A percentile compares a stretch with the other conserved stretches of the same genome.
Conservation (phyloP, 176 grass and related monocot species). For the Oryza australiensis region DNA sequence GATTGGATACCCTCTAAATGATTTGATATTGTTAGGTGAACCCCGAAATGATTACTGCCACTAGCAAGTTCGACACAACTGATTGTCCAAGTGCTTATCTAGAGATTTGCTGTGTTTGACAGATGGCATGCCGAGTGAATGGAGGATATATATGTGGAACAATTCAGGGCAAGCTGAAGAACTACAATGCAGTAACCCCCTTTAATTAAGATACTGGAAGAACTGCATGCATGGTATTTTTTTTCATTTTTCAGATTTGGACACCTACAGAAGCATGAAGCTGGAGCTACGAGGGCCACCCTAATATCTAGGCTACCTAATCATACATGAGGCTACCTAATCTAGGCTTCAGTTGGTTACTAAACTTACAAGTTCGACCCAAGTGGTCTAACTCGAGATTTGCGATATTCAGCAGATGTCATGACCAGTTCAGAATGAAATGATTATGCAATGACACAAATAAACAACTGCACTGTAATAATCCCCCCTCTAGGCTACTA, state of each 20-base stretch:
- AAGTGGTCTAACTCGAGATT: neutral
- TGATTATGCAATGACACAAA: neutral
- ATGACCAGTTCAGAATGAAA: neutral
- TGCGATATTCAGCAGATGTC: neutral
- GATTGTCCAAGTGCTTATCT: neutral
- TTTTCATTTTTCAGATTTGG: neutral
- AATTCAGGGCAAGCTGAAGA: neutral
- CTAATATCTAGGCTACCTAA: too few relatives aligned
- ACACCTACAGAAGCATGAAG: neutral
- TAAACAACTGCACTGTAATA: neutral
- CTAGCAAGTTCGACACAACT: neutral
- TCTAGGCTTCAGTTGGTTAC: neutral
- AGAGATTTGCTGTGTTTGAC: neutral
- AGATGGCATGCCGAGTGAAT: neutral
- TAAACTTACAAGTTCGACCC: neutral
- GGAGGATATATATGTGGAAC: neutral
- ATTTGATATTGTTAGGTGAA: neutral
- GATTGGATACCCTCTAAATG: neutral
- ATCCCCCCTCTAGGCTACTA: too few relatives aligned
- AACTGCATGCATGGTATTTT: neutral
- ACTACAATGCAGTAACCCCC: neutral
- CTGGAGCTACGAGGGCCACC: neutral
- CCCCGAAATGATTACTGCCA: neutral
- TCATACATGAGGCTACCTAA: neutral
- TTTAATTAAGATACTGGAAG: neutral